Evolutionary conservation across 805 yeast genomes (phyloP), one percentile per base, ranked within the genome.

Genomic region (Metschnikowia kunwiensis): DNA sequence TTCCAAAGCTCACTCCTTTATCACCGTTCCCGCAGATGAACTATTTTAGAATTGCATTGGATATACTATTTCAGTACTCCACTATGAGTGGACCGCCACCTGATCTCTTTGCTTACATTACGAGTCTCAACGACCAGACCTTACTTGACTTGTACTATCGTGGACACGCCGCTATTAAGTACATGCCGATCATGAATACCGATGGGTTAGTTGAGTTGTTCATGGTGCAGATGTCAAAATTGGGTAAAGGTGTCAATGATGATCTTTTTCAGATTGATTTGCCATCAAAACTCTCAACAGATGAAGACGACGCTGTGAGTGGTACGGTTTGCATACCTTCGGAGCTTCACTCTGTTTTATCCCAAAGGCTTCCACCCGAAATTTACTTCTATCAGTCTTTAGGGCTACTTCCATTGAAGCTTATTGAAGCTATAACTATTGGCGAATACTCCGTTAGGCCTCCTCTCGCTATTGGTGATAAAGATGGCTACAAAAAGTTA

Each of bases 351-450:
- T 88, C 81, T 30, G 75, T 88, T 30, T 72, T 93, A 32, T 87
- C 94, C 7, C 86, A 84, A 57, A 76, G 89, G 54, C 67, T 93
- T 34, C 94, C 97, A 2, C 84, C 86, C 36, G 97, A 89, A 60
- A 70, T 83, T 27, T 82, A 77, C 52, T 88, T 82, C 55, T 93
- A 87, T 58, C 78, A 78, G 54, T 82, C 94, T 1, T 59, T 83
- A 40, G 97, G 97, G 1, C 55, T 89, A 16, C 63, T 83, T 9
- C 75, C 80, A 6, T 62, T 81, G 5, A 79, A 78, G 39, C 57
- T 86, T 16, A 70, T 82, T 27, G 83, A 82, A 44, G 76, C 87
- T 0, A 68, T 89, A 13, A 70, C 82, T 1, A 77, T 77, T 40
- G 93, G 87, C 2, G 61, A 66, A 22, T 74, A 75, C 42, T 65